phyloP scores from a whole-genome alignment of 2,329 filamentous ascomycete genomes.

The Apiospora phragmitis region DNA sequence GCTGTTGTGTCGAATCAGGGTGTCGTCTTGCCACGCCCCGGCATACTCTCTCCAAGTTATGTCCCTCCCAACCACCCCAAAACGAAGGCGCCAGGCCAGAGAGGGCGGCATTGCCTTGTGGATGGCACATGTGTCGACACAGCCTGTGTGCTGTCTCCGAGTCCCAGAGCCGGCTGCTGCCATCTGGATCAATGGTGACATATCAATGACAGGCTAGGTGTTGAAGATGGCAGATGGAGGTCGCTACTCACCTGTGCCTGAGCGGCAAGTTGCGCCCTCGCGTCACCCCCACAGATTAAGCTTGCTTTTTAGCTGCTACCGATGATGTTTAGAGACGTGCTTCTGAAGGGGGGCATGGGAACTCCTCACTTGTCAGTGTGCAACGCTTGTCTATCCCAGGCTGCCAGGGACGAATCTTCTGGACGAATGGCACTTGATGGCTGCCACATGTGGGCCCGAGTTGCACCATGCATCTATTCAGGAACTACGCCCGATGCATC shows the following conservation, averaged over 20 bases:
- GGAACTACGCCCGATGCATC: slow-evolving; percentile 12
- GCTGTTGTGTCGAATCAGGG: neutral
- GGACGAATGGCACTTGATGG: neutral
- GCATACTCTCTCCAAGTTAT: neutral
- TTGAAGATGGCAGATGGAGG: neutral
- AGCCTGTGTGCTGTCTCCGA: neutral
- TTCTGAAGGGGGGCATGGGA: neutral
- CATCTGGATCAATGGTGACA: neutral
- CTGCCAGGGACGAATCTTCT: no score
- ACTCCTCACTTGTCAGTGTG: slow-evolving; percentile 4
- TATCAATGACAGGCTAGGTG: neutral
- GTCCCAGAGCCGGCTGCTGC: neutral
- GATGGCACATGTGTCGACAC: neutral
- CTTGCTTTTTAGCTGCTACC: neutral
- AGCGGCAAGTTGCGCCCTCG: neutral
- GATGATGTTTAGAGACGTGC: neutral
- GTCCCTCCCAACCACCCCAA: neutral
- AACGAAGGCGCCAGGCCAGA: neutral
- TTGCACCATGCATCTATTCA: slow-evolving; percentile 8
- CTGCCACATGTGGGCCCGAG: slow-evolving; percentile 2
- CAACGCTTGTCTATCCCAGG: neutral
- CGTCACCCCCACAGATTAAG: neutral
- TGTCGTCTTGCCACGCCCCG: neutral
- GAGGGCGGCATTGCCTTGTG: neutral
- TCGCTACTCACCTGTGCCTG: neutral